A percentile compares a stretch with the other conserved stretches of the same genome.
These are phyloP conservation scores for Triangularia verruculosa DNA, from an alignment of 2,329 filamentous ascomycete genomes.

Conservation along the genomic window DNA sequence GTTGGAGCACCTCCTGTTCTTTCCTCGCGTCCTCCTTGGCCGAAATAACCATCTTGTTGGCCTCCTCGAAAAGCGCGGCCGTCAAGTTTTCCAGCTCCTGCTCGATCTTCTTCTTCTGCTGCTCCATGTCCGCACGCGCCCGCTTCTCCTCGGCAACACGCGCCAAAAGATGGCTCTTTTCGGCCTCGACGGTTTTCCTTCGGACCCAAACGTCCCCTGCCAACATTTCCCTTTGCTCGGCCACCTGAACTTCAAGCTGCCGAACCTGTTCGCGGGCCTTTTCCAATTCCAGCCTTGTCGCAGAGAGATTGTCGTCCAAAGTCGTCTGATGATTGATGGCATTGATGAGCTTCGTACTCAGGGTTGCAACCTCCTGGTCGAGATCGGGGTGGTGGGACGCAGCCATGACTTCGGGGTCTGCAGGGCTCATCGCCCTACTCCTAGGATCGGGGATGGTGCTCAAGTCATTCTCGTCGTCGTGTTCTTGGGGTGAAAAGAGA, in stretches of 20 bases:
- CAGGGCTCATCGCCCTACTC: constrained; percentile 49
- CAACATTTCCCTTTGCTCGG: constrained; percentile 69
- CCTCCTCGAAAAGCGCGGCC: constrained; percentile 92
- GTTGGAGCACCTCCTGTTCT: constrained; percentile 76
- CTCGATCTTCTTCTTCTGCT: constrained; percentile 85
- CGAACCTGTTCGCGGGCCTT: constrained; percentile 63
- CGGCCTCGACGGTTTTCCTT: constrained; percentile 70
- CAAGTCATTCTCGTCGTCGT: constrained; percentile 57
- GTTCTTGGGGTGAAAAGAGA: constrained; percentile 29
- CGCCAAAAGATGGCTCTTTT: constrained; percentile 59
- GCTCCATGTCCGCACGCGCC: constrained; percentile 63
- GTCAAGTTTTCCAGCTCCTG: constrained; percentile 88
- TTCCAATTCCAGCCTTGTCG: constrained; percentile 80
- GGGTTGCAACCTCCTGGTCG: constrained; percentile 73
- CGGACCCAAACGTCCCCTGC: constrained; percentile 72
- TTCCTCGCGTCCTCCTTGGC: constrained; percentile 86
- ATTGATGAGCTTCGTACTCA: constrained; percentile 94
- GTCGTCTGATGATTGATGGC: constrained; percentile 95
- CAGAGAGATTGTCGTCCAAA: constrained; percentile 82
- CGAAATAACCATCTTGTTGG: constrained; percentile 94
- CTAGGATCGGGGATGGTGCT: constrained; percentile 68
- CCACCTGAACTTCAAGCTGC: constrained; percentile 63
- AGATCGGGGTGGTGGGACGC: constrained; percentile 52
- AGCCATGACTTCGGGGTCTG: constrained; percentile 35
- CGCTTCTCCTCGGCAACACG: constrained; percentile 64